Evolutionary conservation across 2,329 filamentous ascomycete genomes (phyloP), one percentile per base, ranked within the genome.

Genomic region (Ceratocystis cubensis): DNA sequence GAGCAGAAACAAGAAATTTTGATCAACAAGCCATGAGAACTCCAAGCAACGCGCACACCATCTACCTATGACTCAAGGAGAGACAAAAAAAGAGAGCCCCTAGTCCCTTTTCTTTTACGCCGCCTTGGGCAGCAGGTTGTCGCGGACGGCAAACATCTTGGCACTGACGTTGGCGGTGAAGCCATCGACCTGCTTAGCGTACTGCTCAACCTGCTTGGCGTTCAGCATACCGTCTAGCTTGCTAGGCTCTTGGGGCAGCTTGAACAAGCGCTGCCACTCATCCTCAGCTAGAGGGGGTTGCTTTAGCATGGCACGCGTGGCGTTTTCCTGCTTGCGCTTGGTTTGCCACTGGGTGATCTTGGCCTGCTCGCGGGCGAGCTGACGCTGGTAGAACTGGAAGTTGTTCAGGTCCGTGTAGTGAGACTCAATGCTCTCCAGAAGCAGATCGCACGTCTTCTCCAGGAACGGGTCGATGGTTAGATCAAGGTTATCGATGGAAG

Each of bases 391-490:
- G 83, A 84, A 85, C 78, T 96, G 92, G 81, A 95, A 94, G 84
- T 99, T 99, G 85, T 97, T 97, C 76, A 96, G 88, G 78, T 99
- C 94, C 69, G 92, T 96, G 80, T 97, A 94, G 81, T 99, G 94
- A 66, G 88, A 88, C 81, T 99, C 94, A 76, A 99, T 96, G 81
- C 88, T 91, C 75, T 99, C 94, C 70, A 97, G 86, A 67, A 99
- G 85, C 71, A 96, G 85, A 75, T 99, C 93, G 79, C 91, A 96
- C 64, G 93, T 96, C 84, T 96, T 96, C 83, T 97, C 93, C 61
- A 99, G 86, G 82, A 95, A 96, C 41, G 94, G 94, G 76, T 99
- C 94, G 77, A 97, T 95, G 70, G 88, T 90, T 69, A 99, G 86
- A 72, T 96, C 91, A 67, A 99, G 86, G 70, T 85, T 86, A 73